These are phyloP conservation scores for Aspergillus niger DNA, from an alignment of 2,329 filamentous ascomycete genomes.

Conservation along the genomic window DNA sequence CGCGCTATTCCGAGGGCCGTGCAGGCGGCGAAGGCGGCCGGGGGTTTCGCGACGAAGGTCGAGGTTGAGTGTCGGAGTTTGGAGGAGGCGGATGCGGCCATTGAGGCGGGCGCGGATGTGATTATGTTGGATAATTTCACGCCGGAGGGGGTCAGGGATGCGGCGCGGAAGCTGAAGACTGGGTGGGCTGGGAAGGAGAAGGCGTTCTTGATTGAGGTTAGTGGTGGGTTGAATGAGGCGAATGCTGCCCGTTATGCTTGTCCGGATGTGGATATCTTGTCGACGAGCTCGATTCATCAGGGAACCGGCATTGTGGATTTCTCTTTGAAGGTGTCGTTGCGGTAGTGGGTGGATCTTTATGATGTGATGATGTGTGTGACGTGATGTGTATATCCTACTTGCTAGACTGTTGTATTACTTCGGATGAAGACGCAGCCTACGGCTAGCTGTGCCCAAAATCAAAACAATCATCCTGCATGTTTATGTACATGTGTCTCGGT, in stretches of 20 bases:
- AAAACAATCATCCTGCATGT: not conserved
- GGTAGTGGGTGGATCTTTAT: constrained; percentile 18
- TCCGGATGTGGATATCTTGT: constrained; percentile 88
- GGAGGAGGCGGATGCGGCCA: constrained; percentile 86
- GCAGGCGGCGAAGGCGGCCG: constrained; percentile 75
- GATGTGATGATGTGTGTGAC: not conserved
- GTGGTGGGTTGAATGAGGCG: constrained; percentile 80
- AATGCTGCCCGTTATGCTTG: constrained; percentile 77
- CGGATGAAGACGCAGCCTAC: not conserved
- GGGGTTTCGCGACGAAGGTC: constrained; percentile 88
- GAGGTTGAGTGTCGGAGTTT: constrained; percentile 94
- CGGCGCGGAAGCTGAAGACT: constrained; percentile 74
- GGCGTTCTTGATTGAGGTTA: constrained; percentile 83
- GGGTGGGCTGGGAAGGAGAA: constrained; percentile 74
- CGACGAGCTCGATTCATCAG: constrained; percentile 95
- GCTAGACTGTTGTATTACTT: not conserved
- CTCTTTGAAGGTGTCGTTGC: constrained; percentile 76
- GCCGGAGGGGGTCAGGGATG: constrained; percentile 72
- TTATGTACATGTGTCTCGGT: constrained; percentile 7
- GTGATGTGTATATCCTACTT: constrained; percentile 14
- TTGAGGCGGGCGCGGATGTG: constrained; percentile 86
- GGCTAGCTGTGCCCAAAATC: too few species aligned
- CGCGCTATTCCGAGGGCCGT: constrained; percentile 84
- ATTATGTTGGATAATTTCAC: constrained; percentile 98
- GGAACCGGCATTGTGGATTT: constrained; percentile 93